phyloP scores from a whole-genome alignment of 2,329 filamentous ascomycete species.

The Microdochium nivale region DNA sequence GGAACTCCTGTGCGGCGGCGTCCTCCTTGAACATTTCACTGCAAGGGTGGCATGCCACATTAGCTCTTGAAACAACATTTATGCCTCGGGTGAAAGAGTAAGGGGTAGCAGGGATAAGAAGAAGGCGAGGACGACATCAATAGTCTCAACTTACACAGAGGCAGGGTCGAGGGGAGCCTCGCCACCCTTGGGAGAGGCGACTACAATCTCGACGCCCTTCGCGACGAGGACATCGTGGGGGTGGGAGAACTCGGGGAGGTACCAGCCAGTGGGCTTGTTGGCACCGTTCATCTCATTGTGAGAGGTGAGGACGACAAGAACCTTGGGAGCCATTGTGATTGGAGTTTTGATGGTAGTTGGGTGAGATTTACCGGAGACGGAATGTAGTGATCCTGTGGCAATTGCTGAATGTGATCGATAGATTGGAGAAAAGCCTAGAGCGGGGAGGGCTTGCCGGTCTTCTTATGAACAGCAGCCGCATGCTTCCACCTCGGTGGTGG shows the following conservation, averaged over 20 bases:
- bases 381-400: neutral
- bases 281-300: conserved; percentile 39
- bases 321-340: conserved; percentile 41
- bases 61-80: neutral
- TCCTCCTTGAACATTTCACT: conserved; percentile 43
- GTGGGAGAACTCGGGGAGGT: conserved; percentile 58
- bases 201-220: conserved; percentile 42
- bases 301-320: conserved; percentile 66
- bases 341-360: neutral
- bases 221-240: conserved; percentile 47
- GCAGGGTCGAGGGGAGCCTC: conserved; percentile 50
- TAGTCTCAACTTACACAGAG: conserved; percentile 29
- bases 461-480: too few species aligned
- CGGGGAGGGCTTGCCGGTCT: too few species aligned
- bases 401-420: neutral
- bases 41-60: neutral
- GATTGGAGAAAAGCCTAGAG: too few species aligned
- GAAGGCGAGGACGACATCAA: neutral
- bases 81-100: too few species aligned
- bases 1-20: conserved; percentile 41
- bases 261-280: conserved; percentile 60
- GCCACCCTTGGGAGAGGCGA: conserved; percentile 56
- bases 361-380: too few species aligned
- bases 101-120: too few species aligned
- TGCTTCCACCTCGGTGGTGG: too few species aligned